Conservation (phyloP, 345 rosid species). For the Chamaenerion angustifolium region DNA sequence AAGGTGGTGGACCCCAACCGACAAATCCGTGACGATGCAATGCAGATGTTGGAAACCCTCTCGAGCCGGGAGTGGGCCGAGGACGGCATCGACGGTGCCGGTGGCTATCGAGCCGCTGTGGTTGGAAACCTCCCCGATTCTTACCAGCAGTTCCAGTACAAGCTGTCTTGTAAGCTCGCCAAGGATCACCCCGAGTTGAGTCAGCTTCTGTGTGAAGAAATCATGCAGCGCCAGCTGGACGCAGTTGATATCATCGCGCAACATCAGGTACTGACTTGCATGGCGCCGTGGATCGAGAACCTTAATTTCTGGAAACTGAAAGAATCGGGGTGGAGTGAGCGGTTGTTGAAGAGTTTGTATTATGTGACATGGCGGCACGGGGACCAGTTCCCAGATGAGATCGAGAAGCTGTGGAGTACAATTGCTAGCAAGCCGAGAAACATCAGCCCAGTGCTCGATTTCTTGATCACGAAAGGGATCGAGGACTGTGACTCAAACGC, state of each 20-base stretch:
- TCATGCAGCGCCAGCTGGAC: slow-evolving; percentile 98
- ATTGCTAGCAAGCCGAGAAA: slow-evolving; percentile 93
- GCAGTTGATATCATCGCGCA: slow-evolving; percentile 98
- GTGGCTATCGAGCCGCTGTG: slow-evolving; percentile 94
- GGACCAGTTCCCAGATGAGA: slow-evolving; percentile 98
- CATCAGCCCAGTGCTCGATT: slow-evolving; percentile 91
- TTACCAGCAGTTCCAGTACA: slow-evolving; percentile 96
- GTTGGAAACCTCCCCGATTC: slow-evolving; percentile 98
- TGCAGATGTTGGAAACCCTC: slow-evolving; percentile 99
- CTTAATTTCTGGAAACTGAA: slow-evolving; percentile 97
- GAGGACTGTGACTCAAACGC: slow-evolving; percentile 99
- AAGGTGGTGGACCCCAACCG: slow-evolving; percentile 97
- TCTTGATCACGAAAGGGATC: slow-evolving; percentile 89
- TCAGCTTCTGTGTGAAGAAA: slow-evolving; percentile 95
- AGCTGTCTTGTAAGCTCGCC: slow-evolving; percentile 91
- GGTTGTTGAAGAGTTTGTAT: slow-evolving; percentile 90
- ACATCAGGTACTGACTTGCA: slow-evolving; percentile 97
- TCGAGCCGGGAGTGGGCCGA: slow-evolving; percentile 98
- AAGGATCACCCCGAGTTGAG: slow-evolving; percentile 96
- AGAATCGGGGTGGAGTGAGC: slow-evolving; percentile 98
- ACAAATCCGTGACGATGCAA: slow-evolving; percentile 98
- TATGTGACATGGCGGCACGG: slow-evolving; percentile 98
- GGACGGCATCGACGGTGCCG: slow-evolving; percentile 80
- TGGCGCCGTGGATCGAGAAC: slow-evolving; percentile 99
- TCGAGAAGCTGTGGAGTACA: slow-evolving; percentile 98